Evolutionary conservation across 1,139 yeast species (phyloP).

Genomic region (Saccharomycopsis crataegensis): DNA sequence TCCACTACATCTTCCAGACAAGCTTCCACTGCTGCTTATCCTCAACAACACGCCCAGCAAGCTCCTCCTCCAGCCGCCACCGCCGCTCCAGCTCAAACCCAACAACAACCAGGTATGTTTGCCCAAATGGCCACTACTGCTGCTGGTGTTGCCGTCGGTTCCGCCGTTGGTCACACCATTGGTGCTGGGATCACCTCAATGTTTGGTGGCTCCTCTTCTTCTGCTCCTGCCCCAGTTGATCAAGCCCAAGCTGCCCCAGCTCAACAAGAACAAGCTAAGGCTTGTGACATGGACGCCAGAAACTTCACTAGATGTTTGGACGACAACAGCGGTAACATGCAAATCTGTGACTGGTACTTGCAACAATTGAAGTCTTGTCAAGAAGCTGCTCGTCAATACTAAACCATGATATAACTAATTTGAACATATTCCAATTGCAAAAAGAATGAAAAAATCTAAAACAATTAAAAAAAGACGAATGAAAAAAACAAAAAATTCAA

Average conservation of each 20-base stretch:
- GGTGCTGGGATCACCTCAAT: conserved; percentile 90
- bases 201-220: conserved; percentile 74
- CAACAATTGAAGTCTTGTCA: conserved; percentile 97
- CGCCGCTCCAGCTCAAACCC: conserved; percentile 36
- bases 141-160: conserved; percentile 99
- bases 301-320: conserved; percentile 91
- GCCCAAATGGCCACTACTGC: conserved; percentile 98
- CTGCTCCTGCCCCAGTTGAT: conserved; percentile 36
- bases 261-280: conserved; percentile 35
- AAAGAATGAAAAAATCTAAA: not conserved
- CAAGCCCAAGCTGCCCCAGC: conserved; percentile 15
- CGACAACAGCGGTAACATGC: conserved; percentile 92
- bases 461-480: not conserved
- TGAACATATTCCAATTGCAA: not conserved
- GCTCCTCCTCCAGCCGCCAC: conserved; percentile 20
- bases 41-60: conserved; percentile 29
- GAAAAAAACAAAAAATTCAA: too few relatives aligned
- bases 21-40: conserved; percentile 70
- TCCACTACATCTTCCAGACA: conserved; percentile 51
- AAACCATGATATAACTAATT: conserved; percentile 21
- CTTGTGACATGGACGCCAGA: conserved; percentile 91
- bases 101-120: conserved; percentile 80
- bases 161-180: conserved; percentile 91
- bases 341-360: conserved; percentile 90
- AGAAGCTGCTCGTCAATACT: conserved; percentile 82